Conservation (phyloP, 2,329 filamentous ascomycete genomes). For the Penicillium sp. region DNA sequence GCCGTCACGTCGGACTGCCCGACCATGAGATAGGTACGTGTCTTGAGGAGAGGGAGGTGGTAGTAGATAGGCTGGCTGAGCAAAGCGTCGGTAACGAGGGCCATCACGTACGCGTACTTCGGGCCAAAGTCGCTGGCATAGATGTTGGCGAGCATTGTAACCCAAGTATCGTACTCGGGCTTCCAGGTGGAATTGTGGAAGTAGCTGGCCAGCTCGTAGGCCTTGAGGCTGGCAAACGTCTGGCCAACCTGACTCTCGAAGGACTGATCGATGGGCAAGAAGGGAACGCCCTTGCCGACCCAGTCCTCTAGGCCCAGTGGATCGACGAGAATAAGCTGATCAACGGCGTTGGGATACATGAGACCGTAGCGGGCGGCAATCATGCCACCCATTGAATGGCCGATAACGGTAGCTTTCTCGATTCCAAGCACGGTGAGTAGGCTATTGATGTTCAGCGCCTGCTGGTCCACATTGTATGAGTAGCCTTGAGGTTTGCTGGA, state of each 20-base stretch:
- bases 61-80: constrained; percentile 14
- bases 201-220: constrained; percentile 15
- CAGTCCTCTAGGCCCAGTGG: constrained; percentile 17
- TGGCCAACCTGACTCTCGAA: constrained; percentile 11
- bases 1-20: constrained; percentile 13
- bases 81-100: constrained; percentile 15
- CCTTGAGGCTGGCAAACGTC: constrained; percentile 15
- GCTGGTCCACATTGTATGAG: constrained; percentile 14
- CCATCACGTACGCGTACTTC: constrained; percentile 15
- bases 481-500: constrained; percentile 20
- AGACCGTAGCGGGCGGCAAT: constrained; percentile 18
- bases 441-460: constrained; percentile 16
- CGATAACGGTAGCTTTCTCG: constrained; percentile 11
- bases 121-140: constrained; percentile 12
- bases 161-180: constrained; percentile 15
- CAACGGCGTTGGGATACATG: constrained; percentile 12
- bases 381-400: constrained; percentile 20
- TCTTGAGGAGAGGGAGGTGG: constrained; percentile 15
- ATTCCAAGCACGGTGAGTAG: constrained; percentile 13
- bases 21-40: constrained; percentile 16
- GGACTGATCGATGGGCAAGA: constrained; percentile 7
- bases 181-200: constrained; percentile 15
- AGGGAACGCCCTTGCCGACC: constrained; percentile 16
- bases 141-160: constrained; percentile 17
- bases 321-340: constrained; percentile 16